Percentiles rank a stretch among this genome's conserved stretches.
phyloP scores from a whole-genome alignment of 345 rosid genomes.

The Jatropha curcas region DNA sequence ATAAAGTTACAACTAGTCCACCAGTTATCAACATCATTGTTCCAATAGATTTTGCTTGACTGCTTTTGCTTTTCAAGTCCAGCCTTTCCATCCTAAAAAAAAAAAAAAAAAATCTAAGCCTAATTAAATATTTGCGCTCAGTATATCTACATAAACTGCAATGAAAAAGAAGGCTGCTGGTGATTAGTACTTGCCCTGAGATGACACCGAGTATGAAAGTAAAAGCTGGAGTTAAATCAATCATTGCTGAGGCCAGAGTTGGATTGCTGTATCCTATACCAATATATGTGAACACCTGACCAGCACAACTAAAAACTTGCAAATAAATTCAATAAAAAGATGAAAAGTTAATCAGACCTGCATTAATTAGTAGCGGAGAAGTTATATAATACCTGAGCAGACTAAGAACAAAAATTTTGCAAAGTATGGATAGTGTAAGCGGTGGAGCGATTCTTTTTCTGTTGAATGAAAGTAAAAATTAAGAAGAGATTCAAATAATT shows the following conservation, averaged over 20 bases:
- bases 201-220: constrained; percentile 47
- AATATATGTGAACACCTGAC: constrained; percentile 35
- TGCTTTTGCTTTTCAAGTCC: constrained; percentile 24
- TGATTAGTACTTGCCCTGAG: constrained; percentile 28
- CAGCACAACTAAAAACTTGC: constrained; percentile 24
- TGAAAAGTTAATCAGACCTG: background rate
- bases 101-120: background rate
- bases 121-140: background rate
- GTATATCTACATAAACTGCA: too few relatives aligned
- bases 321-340: background rate
- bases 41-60: constrained; percentile 36
- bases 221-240: constrained; percentile 47
- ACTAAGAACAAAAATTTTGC: constrained; percentile 32
- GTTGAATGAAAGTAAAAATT: background rate
- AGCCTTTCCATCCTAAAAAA: constrained; percentile 30
- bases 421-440: constrained; percentile 23
- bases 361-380: background rate
- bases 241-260: constrained; percentile 49
- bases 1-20: constrained; percentile 24
- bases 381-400: constrained; percentile 26
- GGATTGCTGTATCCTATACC: constrained; percentile 47
- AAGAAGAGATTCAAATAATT: background rate
- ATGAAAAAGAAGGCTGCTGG: too few relatives aligned
- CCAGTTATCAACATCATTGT: constrained; percentile 25
- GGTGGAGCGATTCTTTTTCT: constrained; percentile 29